Base-by-base conservation (phyloP, 345 rosid genomes). In the Carallia pectinifolia region DNA sequence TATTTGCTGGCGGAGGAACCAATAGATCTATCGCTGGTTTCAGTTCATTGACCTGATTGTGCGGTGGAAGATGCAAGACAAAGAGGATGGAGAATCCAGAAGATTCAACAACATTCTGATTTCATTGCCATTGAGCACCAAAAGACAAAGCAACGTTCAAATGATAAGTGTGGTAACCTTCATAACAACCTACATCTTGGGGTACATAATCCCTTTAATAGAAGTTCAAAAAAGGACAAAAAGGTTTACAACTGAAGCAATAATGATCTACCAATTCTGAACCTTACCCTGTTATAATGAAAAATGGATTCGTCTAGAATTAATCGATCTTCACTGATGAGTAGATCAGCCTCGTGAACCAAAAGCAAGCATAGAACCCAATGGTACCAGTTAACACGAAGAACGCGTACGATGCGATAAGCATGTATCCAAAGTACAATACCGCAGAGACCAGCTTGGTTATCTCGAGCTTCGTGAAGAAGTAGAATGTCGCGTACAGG, bases 381-480 rank as follows among this genome's bases (percentile, higher is more conserved):
- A 87, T 89, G 53, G 92, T 82, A 47, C 96, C 96, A 0, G 96
- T 89, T 29, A 89, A 67, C 61, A 87, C 96, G 5, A 89, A 89
- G 66, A 88, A 88, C 6, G 93, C 85, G 5, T 86, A 88, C 0
- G 93, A 85, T 40, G 89, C 93, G 0, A 86, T 85, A 4, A 86
- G 88, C 93, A 88, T 88, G 85, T 89, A 89, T 9, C 95, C 95
- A 0, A 89, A 89, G 82, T 89, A 89, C 9, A 89, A 78, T 39
- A 81, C 66, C 3, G 84, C 92, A 0, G 95, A 89, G 18, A 89
- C 89, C 30, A 83, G 81, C 77, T 89, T 89, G 0, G 92, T 85
- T 81, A 89, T 89, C 71, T 87, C 92, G 3, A 89, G 96, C 82
- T 89, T 89, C 13, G 92, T 89, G 86, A 89, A 89, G 88, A 89